These are phyloP conservation scores for Nephromyces sp. DNA, from an alignment of 169 alveolate genomes.

Conservation along the genomic window DNA sequence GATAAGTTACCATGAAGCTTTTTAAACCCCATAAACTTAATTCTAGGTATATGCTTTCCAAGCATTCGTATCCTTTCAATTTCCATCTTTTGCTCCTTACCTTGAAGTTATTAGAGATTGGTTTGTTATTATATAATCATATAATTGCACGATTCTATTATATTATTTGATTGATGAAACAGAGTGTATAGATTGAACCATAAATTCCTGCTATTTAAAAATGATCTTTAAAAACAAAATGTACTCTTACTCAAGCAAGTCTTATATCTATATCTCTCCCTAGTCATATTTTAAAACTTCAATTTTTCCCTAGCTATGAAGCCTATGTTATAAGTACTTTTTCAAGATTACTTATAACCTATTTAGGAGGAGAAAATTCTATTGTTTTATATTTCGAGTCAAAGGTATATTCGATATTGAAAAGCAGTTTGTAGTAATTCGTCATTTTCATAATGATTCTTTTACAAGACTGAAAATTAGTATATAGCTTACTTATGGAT, in stretches of 20 bases:
- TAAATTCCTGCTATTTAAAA: too few species aligned
- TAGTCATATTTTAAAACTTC: not conserved
- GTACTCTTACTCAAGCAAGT: too few species aligned
- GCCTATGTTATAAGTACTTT: slow-evolving; percentile 1
- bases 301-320: slow-evolving; percentile 5
- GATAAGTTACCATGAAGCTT: too few species aligned
- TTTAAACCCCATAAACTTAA: not conserved
- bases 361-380: slow-evolving; percentile 2
- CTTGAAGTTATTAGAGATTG: slow-evolving; percentile 1
- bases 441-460: not conserved
- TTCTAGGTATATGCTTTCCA: not conserved
- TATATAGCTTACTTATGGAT: too few species aligned
- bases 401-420: not conserved
- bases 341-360: not conserved
- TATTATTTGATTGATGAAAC: not conserved
- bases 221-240: too few species aligned
- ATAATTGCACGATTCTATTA: not conserved
- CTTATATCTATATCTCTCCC: too few species aligned
- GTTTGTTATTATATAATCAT: too few species aligned
- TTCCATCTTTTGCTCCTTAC: not conserved
- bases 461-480: not conserved
- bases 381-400: not conserved
- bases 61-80: not conserved
- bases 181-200: too few species aligned
- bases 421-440: not conserved